A percentile compares a stretch with the other conserved stretches of the same genome.
Evolutionary conservation across 306 rosid genomes (phyloP).

Genomic region (Vigna reflexopilosa): DNA sequence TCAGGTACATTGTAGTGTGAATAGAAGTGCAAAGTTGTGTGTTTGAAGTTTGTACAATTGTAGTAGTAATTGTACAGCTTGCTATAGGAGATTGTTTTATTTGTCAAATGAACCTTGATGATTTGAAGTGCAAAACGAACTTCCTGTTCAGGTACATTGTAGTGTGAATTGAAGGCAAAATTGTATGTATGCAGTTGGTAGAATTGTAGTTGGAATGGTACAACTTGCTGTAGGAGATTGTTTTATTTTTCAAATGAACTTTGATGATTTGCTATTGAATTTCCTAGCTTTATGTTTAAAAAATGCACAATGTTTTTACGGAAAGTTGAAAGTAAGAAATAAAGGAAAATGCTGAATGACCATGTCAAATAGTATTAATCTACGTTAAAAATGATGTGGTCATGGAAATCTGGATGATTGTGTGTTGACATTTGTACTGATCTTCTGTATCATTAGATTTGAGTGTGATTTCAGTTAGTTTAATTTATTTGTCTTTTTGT

Average conservation of each 20-base stretch:
- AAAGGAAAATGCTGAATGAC: conserved; percentile 35
- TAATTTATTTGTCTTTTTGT: background rate
- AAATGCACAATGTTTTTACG: background rate
- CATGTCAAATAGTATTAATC: conserved; percentile 17
- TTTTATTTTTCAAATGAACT: conserved; percentile 37
- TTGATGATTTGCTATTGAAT: conserved; percentile 44
- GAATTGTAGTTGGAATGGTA: no score
- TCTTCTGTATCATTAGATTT: conserved; percentile 1
- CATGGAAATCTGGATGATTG: background rate
- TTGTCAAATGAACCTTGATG: conserved; percentile 41
- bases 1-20: conserved; percentile 46
- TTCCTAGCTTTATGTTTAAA: conserved; percentile 35
- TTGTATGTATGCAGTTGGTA: no score
- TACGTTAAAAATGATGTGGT: conserved; percentile 3
- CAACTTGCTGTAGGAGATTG: conserved; percentile 38
- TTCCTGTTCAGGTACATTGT: no score
- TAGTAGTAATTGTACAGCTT: conserved; percentile 51
- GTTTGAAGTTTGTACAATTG: background rate
- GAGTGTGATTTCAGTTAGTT: conserved; percentile 30
- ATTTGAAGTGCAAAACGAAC: conserved; percentile 4
- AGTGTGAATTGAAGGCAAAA: no score
- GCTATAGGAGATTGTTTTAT: conserved; percentile 36
- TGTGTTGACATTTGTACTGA: conserved; percentile 10
- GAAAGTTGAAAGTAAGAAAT: background rate
- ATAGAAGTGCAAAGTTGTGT: conserved; percentile 47